Conservation (phyloP, 768 basidiomycete species). For the Agaricus bisporus region DNA sequence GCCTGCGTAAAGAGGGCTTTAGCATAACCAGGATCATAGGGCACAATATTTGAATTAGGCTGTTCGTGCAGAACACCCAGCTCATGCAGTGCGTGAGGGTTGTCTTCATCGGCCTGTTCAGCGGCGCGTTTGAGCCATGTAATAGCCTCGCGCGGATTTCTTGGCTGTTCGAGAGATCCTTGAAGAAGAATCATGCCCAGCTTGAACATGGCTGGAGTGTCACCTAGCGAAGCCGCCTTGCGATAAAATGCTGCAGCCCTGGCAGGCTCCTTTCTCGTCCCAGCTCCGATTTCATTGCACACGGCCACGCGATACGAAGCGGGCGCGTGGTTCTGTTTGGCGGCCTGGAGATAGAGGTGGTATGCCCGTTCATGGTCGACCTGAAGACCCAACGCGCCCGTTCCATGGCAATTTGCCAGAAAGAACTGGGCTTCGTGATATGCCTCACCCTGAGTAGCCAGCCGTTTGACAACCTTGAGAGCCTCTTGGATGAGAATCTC, state of each 20-base stretch:
- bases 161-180: constrained; percentile 75
- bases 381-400: constrained; percentile 89
- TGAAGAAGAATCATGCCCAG: constrained; percentile 96
- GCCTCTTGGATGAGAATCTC: constrained; percentile 84
- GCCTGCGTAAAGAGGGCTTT: constrained; percentile 85
- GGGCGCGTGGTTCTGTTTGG: constrained; percentile 93
- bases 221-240: constrained; percentile 92
- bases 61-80: constrained; percentile 84
- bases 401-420: constrained; percentile 94
- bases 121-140: constrained; percentile 94
- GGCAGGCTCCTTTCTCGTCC: constrained; percentile 81
- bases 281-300: constrained; percentile 97
- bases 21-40: constrained; percentile 76
- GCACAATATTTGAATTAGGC: constrained; percentile 59
- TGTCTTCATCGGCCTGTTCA: constrained; percentile 96
- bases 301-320: constrained; percentile 97
- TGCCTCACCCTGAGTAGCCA: constrained; percentile 88
- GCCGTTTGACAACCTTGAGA: constrained; percentile 84
- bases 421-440: constrained; percentile 98
- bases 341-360: constrained; percentile 93
- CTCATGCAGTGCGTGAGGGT: constrained; percentile 96
- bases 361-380: constrained; percentile 98
- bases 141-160: constrained; percentile 87
- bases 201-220: constrained; percentile 99
- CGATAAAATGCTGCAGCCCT: constrained; percentile 95